Evolutionary conservation across 2,329 filamentous ascomycete species (phyloP).

Genomic region (Sporothrix dimorphospora): DNA sequence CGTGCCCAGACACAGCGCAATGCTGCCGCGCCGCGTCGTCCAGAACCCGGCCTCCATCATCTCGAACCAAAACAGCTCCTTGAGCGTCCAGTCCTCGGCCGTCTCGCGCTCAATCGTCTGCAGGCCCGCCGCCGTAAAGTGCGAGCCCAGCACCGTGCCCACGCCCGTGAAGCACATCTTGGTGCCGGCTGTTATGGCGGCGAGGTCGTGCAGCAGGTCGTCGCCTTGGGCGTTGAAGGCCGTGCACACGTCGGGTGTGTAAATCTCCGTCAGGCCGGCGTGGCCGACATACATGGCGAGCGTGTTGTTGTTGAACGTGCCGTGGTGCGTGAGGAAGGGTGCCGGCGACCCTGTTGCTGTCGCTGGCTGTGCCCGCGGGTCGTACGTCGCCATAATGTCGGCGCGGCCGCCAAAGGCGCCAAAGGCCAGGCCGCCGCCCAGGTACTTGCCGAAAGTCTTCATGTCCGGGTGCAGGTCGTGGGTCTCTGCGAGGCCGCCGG

Average conservation of each 20-base stretch:
- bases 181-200: slow-evolving; percentile 41
- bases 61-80: slow-evolving; percentile 35
- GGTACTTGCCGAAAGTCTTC: slow-evolving; percentile 60
- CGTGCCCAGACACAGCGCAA: slow-evolving; percentile 31
- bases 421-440: slow-evolving; percentile 62
- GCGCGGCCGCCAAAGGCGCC: slow-evolving; percentile 59
- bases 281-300: slow-evolving; percentile 61
- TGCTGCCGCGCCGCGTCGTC: slow-evolving; percentile 33
- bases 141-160: slow-evolving; percentile 44
- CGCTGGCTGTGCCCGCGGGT: slow-evolving; percentile 54
- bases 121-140: slow-evolving; percentile 38
- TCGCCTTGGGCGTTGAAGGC: slow-evolving; percentile 42
- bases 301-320: slow-evolving; percentile 65
- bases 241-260: slow-evolving; percentile 41
- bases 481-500: slow-evolving; percentile 57
- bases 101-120: slow-evolving; percentile 31
- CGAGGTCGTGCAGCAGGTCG: slow-evolving; percentile 40
- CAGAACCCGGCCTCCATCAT: slow-evolving; percentile 33
- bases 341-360: slow-evolving; percentile 36
- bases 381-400: slow-evolving; percentile 73
- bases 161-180: slow-evolving; percentile 45
- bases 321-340: slow-evolving; percentile 53
- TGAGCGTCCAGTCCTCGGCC: slow-evolving; percentile 32
- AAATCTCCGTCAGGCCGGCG: slow-evolving; percentile 44
- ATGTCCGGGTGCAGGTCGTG: slow-evolving; percentile 61